Conservation (phyloP, 768 basidiomycete genomes). For the Russula abietina region DNA sequence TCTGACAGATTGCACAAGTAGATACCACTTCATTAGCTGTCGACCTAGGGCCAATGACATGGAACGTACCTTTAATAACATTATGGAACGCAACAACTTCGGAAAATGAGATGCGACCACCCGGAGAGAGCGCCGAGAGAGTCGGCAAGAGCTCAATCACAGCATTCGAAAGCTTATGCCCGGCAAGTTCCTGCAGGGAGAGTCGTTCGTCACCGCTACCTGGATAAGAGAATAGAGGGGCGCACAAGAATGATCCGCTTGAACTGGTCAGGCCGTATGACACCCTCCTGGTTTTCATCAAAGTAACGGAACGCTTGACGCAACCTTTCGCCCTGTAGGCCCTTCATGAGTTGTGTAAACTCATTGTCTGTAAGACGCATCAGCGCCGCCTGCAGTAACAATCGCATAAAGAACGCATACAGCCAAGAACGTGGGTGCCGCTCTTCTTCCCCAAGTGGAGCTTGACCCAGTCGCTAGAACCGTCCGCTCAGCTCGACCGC, state of each 20-base stretch:
- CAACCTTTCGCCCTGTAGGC: slow-evolving; percentile 93
- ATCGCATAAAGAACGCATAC: slow-evolving; percentile 40
- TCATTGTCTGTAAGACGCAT: slow-evolving; percentile 62
- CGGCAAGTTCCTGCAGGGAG: slow-evolving; percentile 74
- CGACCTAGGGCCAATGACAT: slow-evolving; percentile 1
- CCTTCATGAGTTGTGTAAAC: slow-evolving; percentile 98
- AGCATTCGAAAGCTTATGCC: slow-evolving; percentile 93
- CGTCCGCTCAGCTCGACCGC: slow-evolving; percentile 2
- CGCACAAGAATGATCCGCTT: slow-evolving; percentile 89
- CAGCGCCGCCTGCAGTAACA: slow-evolving; percentile 15
- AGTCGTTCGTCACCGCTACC: slow-evolving; percentile 1
- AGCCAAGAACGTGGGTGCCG: slow-evolving; percentile 85
- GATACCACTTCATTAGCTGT: slow-evolving; percentile 4
- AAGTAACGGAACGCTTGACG: slow-evolving; percentile 93
- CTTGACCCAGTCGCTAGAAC: slow-evolving; percentile 86
- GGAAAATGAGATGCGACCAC: slow-evolving; percentile 89
- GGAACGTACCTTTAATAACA: slow-evolving; percentile 71
- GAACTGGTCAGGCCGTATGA: slow-evolving; percentile 90
- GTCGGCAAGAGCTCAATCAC: slow-evolving; percentile 92
- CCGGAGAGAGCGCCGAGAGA: slow-evolving; percentile 81
- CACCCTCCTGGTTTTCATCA: slow-evolving; percentile 86
- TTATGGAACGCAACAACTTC: slow-evolving; percentile 98
- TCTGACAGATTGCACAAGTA: slow-evolving; percentile 38
- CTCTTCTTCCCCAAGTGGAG: slow-evolving; percentile 92
- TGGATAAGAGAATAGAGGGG: background rate